Conservation (phyloP, 2,329 filamentous ascomycete species). For the Meredithiella fracta region DNA sequence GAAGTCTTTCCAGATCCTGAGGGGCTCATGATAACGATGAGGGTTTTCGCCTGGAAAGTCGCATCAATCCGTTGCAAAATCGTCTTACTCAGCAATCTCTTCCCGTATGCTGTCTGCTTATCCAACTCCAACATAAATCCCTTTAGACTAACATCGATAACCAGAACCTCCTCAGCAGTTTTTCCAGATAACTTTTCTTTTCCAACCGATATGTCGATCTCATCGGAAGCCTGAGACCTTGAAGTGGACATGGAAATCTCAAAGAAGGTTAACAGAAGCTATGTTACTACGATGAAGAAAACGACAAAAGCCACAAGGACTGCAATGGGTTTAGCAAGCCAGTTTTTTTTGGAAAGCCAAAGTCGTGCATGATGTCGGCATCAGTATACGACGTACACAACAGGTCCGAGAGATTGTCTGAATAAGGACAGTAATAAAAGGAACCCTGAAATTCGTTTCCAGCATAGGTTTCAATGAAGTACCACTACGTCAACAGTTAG, state of each 20-base stretch:
- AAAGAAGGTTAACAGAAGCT: slow-evolving; percentile 44
- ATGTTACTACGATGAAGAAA: slow-evolving; percentile 45
- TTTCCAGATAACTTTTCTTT: slow-evolving; percentile 51
- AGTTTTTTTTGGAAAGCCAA: slow-evolving; percentile 52
- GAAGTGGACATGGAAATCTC: slow-evolving; percentile 55
- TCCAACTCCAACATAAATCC: slow-evolving; percentile 47
- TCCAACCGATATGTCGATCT: slow-evolving; percentile 48
- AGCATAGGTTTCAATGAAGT: slow-evolving; percentile 53
- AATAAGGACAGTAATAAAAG: slow-evolving; percentile 56
- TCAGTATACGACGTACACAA: slow-evolving; percentile 54
- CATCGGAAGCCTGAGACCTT: slow-evolving; percentile 35
- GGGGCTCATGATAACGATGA: slow-evolving; percentile 70
- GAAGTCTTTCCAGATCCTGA: slow-evolving; percentile 65
- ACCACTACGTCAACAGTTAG: slow-evolving; percentile 35
- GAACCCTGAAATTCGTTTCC: slow-evolving; percentile 56
- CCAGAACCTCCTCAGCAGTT: slow-evolving; percentile 35
- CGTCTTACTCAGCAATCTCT: slow-evolving; percentile 34
- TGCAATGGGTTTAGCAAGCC: slow-evolving; percentile 51
- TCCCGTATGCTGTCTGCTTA: slow-evolving; percentile 38
- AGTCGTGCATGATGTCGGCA: slow-evolving; percentile 47
- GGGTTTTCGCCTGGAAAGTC: slow-evolving; percentile 47
- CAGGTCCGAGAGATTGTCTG: slow-evolving; percentile 45
- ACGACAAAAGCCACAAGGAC: slow-evolving; percentile 44
- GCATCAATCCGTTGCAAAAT: slow-evolving; percentile 53
- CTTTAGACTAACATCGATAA: slow-evolving; percentile 48